These are phyloP conservation scores for Mortierella alpina DNA, from an alignment of 192 early-diverging fungal genomes.

Conservation along the genomic window DNA sequence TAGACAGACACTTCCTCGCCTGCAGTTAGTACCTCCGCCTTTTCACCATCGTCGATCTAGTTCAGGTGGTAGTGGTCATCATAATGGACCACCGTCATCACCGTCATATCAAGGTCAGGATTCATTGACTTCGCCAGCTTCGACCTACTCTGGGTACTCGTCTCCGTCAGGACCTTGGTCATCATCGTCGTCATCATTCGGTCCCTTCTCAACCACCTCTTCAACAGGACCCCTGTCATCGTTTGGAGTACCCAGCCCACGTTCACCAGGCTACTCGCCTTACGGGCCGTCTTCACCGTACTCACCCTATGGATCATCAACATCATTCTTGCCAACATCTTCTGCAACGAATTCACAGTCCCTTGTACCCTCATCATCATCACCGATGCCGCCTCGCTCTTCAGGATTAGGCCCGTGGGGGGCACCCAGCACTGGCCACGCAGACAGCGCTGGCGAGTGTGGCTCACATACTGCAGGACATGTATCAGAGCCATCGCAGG, in stretches of 20 bases:
- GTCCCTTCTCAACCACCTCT: constrained; percentile 32
- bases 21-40: constrained; percentile 28
- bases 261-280: constrained; percentile 25
- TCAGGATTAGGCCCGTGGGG: constrained; percentile 16
- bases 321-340: too few species aligned
- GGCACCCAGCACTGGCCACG: neutral
- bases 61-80: neutral
- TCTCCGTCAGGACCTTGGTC: constrained; percentile 41
- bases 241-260: constrained; percentile 18
- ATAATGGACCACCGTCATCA: constrained; percentile 4
- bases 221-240: constrained; percentile 67
- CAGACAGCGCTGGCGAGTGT: neutral
- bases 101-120: constrained; percentile 66
- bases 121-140: constrained; percentile 63
- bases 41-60: constrained; percentile 28
- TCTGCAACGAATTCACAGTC: too few species aligned
- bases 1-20: constrained; percentile 27
- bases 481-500: too few species aligned
- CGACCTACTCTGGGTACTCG: constrained; percentile 27
- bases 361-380: neutral
- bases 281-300: constrained; percentile 23
- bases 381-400: neutral
- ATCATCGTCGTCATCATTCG: constrained; percentile 24
- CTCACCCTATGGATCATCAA: constrained; percentile 7
- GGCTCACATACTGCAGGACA: too few species aligned